Evolutionary conservation across 2,329 filamentous ascomycete species (phyloP).

Genomic region (Cryphonectria naterciae): DNA sequence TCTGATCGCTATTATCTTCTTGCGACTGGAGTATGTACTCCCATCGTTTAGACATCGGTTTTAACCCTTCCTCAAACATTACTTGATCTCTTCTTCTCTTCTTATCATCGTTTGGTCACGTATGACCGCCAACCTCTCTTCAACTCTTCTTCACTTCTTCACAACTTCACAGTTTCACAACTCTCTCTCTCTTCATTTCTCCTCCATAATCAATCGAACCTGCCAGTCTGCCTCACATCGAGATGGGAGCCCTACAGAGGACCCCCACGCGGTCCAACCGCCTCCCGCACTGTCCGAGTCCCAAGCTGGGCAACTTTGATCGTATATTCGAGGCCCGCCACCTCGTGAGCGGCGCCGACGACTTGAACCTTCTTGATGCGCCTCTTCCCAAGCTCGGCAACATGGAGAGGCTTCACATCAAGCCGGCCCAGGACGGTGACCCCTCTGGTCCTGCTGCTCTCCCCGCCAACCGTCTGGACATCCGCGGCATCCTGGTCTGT

Average conservation of each 20-base stretch:
- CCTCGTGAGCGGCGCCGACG: neutral
- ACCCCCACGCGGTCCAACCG: neutral
- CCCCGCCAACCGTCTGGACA: neutral
- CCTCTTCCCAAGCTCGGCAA: slow-evolving; percentile 25
- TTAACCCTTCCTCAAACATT: neutral
- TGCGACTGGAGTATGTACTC: neutral
- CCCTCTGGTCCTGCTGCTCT: neutral
- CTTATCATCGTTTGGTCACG: neutral
- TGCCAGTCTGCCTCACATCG: neutral
- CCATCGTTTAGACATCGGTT: neutral
- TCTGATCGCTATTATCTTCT: too few species aligned
- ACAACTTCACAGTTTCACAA: too few species aligned
- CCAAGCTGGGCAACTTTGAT: neutral
- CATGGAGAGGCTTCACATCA: slow-evolving; percentile 7
- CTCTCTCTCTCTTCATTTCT: neutral
- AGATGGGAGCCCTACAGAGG: neutral
- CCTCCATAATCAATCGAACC: neutral
- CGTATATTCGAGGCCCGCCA: neutral
- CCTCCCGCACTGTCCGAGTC: neutral
- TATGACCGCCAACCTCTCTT: neutral
- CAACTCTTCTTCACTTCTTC: neutral
- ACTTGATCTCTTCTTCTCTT: neutral
- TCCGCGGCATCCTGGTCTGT: neutral
- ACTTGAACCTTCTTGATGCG: slow-evolving; percentile 14
- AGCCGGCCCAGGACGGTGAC: neutral